Evolutionary conservation across 139 green algal species (phyloP), one percentile per base, ranked within the genome.

Genomic region (Chlorella sp.): DNA sequence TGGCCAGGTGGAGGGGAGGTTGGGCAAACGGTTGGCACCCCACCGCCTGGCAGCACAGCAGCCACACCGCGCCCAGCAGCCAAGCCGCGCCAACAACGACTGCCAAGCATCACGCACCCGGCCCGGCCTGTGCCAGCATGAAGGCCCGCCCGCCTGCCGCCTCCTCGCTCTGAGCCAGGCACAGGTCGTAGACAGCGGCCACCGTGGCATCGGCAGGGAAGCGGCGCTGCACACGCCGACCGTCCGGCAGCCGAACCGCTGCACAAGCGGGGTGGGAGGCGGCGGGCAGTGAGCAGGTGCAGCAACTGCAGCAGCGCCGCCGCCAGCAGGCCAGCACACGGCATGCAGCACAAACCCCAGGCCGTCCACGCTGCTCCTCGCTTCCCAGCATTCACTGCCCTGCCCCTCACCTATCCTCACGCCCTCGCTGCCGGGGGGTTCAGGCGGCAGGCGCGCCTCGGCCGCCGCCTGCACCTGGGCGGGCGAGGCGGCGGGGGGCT

Each of bases 191-290:
- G 72, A 95, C 47, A 2, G 70, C 83, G 7, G 70, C n/a, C 4
- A 96, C 55, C 1, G 85, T 65, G 25, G 91, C 79, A 1, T 36
- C 73, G 1, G 23, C 62, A 13, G 78, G 90, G 88, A 97, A 97
- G 72, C 90, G 85, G 16, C 94, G 94, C 78, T 91, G 88, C 34
- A 74, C 28, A 21, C 94, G 90, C 23, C 13, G 23, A 21, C 94
- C 94, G 74, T 95, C 89, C 5, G 94, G 94, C n/a, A 91, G 88
- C 62, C 88, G 84, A n/a, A 90, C 65, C 4, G 74, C 88, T 91
- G 87, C 78, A n/a, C n/a, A n/a, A n/a, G 79, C n/a, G 30, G 75
- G 34, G 26, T 11, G 32, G 36, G 36, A 60, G 41, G 28, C 38
- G 34, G 75, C 38, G 82, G 69, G 39, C 60, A 56, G 23, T 30